Percentiles rank a stretch among this genome's conserved stretches.
Conservation (phyloP, 176 grass and related monocot genomes). For the Olyra latifolia region DNA sequence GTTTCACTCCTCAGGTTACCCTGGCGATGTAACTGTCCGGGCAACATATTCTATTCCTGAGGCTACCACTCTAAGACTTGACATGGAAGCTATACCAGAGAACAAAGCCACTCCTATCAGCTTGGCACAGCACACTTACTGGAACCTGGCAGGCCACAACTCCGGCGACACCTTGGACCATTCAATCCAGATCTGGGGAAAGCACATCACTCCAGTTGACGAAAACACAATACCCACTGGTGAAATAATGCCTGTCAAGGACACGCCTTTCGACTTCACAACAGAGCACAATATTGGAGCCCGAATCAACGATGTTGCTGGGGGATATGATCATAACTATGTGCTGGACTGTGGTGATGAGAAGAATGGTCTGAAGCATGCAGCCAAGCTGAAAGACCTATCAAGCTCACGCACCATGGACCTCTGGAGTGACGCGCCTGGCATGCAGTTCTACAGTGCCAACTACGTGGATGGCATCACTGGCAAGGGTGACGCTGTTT, state of each 20-base stretch:
- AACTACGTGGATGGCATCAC: constrained; percentile 66
- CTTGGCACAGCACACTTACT: constrained; percentile 89
- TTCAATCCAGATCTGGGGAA: constrained; percentile 63
- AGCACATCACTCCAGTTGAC: constrained; percentile 73
- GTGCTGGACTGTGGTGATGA: constrained; percentile 57
- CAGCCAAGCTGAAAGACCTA: constrained; percentile 62
- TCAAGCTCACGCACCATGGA: constrained; percentile 49
- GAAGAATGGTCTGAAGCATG: constrained; percentile 69
- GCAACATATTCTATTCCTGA: constrained; percentile 72
- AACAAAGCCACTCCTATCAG: constrained; percentile 75
- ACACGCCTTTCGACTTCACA: constrained; percentile 73
- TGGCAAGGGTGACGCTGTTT: constrained; percentile 68
- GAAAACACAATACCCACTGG: constrained; percentile 69
- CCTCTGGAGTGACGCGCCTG: constrained; percentile 72
- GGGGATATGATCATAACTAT: constrained; percentile 72
- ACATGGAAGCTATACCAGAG: constrained; percentile 71
- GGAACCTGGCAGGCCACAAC: constrained; percentile 94
- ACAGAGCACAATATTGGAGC: constrained; percentile 58
- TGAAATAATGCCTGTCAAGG: constrained; percentile 57
- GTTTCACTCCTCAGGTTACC: constrained; percentile 55
- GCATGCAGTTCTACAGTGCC: constrained; percentile 84
- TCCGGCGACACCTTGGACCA: constrained; percentile 67
- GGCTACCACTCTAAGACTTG: constrained; percentile 58
- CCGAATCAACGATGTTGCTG: constrained; percentile 48
- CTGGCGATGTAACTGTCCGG: constrained; percentile 59